Evolutionary conservation across 345 rosid species (phyloP), one percentile per base, ranked within the genome.

Genomic region (Diplotaxis tenuifolia): DNA sequence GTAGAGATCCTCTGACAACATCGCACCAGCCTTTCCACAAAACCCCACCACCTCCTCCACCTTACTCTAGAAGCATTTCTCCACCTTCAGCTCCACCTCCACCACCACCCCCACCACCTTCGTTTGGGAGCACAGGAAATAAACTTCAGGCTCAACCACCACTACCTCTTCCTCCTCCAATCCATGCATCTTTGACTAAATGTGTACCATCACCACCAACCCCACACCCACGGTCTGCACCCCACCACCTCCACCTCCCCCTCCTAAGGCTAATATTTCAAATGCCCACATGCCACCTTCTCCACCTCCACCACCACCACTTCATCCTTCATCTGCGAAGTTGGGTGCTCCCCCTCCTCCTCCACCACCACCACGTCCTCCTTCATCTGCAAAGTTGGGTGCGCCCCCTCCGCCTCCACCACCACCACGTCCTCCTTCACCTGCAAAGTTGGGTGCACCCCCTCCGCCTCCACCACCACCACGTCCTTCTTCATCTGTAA

Each of bases 151-250:
- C 45, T 6, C 68, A 61, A 36, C 68, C 68, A 61, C 67, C 65
- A 11, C 74, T 80, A 1, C 82, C 81, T 21, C 80, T 0, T 5
- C 34, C 34, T 38, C 45, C 45, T 38, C 45, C 45, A 10, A 38
- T 38, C 45, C 14, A 38, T 6, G 45, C 45, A 38, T 38, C 45
- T 12, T 38, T 15, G 20, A 40, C 53, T 58, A 68, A 27, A 62
- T 18, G 16, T 67, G 62, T 36, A 16, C 75, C 81, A 25, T 81
- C 82, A 2, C 82, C 84, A 6, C 82, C 83, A 1, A 81, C 82
- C 5, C 83, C 83, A 1, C 82, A 83, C 1, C 84, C 84, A 2
- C 82, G 71, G 14, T 64, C 36, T n/a, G 62, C 77, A 31, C 72
- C 71, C 74, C 68, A 16, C 76, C 72, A 65, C 77, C 75, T 2